Evolutionary conservation across 768 basidiomycete genomes (phyloP), one percentile per base, ranked within the genome.

Genomic region (Lactifluus echinatus): DNA sequence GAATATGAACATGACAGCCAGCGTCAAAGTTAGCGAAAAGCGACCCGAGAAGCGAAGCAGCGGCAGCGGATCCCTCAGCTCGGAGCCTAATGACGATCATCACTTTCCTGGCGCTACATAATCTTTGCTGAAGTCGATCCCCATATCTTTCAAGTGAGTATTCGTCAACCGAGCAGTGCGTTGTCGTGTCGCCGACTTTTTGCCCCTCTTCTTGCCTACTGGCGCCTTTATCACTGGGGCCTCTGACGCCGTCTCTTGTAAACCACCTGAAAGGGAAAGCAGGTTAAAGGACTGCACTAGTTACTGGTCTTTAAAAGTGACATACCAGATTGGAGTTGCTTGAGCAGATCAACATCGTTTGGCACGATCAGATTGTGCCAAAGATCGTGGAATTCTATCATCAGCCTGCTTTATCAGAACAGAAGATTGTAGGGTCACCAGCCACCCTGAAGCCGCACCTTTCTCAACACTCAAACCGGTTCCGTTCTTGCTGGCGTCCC

Each of bases 291-390:
- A 21, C 19, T 8, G 23, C 28, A 12, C 4, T 29, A 8, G 3
- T 12, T 14, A 31, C 19, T 6, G 23, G 2, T 19, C n/a, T 19
- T 40, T 17, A 42, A 11, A 21, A 7, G 36, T 34, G 28, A 65
- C 72, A 57, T 67, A 87, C 88, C 87, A 57, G 82, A 83, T 8
- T 83, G 81, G 45, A 95, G 80, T 57, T 89, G 82, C 65, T 79
- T 84, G 55, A 87, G 75, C 2, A 95, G 71, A 65, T 93, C 90
- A 24, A 87, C 87, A 42, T 92, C 89, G 52, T 88, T 87, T 1
- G 93, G 93, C 1, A 93, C 87, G 64, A 83, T 84, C 17, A 93
- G 75, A 3, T 79, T 77, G 69, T 90, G 89, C 93, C 93, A 95
- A 17, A 94, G 72, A 64, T 93, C 87, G 50, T 78, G 73, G 67